Conservation (phyloP, 164 flowering plant genomes). For the Sedum album region DNA sequence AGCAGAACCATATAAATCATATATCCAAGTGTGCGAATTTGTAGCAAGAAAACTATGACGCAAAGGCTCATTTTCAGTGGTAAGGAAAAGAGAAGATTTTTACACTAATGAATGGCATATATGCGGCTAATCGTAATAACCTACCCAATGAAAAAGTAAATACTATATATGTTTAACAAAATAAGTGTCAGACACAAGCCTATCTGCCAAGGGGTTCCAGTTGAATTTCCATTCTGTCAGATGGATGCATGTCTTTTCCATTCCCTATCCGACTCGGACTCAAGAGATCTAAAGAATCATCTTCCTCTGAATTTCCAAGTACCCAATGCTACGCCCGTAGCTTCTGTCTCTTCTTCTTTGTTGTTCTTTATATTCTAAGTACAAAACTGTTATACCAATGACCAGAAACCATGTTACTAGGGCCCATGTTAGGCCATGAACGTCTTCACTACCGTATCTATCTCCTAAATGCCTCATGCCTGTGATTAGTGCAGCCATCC, state of each 20-base stretch:
- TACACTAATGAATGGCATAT: not conserved
- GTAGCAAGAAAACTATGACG: too few relatives aligned
- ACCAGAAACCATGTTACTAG: constrained; percentile 65
- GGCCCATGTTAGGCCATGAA: constrained; percentile 65
- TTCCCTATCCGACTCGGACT: constrained; percentile 26
- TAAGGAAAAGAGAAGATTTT: too few relatives aligned
- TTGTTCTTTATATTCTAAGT: constrained; percentile 59
- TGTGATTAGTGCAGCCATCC: constrained; percentile 66
- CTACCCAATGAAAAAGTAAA: not conserved
- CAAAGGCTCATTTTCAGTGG: too few relatives aligned
- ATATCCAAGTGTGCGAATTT: too few relatives aligned
- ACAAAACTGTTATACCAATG: constrained; percentile 41
- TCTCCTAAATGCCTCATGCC: constrained; percentile 94
- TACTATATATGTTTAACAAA: not conserved
- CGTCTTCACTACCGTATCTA: constrained; percentile 68
- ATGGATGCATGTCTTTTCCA: constrained; percentile 31
- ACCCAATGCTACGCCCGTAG: constrained; percentile 71
- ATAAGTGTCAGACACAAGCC: not conserved
- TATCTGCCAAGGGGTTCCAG: constrained; percentile 72
- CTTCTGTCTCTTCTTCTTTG: constrained; percentile 31
- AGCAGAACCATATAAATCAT: too few relatives aligned
- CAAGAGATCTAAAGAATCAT: constrained; percentile 70
- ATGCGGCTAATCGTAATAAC: not conserved
- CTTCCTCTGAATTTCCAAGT: constrained; percentile 71
- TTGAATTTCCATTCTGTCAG: constrained; percentile 79